phyloP scores from a whole-genome alignment of 805 yeast species.

The Metschnikowia cubensis region DNA sequence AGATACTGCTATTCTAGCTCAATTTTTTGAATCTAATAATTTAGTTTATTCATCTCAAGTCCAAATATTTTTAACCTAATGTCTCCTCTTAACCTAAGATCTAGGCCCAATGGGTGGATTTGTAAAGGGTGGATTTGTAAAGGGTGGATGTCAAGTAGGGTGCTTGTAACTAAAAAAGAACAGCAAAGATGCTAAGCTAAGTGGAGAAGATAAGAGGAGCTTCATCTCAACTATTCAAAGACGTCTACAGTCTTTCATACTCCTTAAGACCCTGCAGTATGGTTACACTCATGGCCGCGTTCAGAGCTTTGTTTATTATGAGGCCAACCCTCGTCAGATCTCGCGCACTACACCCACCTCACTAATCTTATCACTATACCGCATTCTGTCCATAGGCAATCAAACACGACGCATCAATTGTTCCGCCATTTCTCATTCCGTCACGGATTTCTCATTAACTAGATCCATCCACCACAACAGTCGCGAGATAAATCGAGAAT shows the following conservation, averaged over 20 bases:
- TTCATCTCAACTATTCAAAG: too few species aligned
- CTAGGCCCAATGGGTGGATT: too few species aligned
- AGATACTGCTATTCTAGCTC: too few species aligned
- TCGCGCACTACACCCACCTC: not conserved
- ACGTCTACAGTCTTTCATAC: not conserved
- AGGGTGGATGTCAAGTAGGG: too few species aligned
- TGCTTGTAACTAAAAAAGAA: too few species aligned
- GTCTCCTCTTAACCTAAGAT: too few species aligned
- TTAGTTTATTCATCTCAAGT: too few species aligned
- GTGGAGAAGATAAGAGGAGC: too few species aligned
- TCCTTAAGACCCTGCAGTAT: not conserved
- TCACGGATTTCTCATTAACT: not conserved
- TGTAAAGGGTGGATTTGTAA: too few species aligned
- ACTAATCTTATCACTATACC: not conserved
- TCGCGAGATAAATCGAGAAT: not conserved
- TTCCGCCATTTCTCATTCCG: not conserved
- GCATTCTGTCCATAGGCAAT: not conserved
- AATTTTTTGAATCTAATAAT: too few species aligned
- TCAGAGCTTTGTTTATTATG: not conserved
- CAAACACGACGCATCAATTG: not conserved
- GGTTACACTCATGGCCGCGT: not conserved
- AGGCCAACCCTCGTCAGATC: not conserved
- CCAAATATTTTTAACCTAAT: too few species aligned
- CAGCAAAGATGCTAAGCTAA: too few species aligned
- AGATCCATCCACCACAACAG: not conserved